Evolutionary conservation across 768 basidiomycete species (phyloP), one percentile per base, ranked within the genome.

Genomic region (Trichaptum fuscoviolaceum): DNA sequence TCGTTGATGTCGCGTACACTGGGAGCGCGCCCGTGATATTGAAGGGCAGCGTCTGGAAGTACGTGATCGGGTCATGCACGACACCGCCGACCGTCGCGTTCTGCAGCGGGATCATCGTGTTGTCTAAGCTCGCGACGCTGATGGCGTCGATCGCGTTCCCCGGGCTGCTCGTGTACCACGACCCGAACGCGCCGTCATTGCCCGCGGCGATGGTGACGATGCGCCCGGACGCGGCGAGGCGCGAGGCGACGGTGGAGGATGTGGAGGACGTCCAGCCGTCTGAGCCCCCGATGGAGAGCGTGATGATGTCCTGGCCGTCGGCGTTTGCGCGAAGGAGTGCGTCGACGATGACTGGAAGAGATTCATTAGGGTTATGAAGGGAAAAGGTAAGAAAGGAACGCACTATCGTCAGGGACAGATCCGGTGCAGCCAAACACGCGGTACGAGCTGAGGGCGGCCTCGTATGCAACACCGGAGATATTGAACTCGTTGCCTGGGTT

Each of bases 401-500:
- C 69, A 88, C 87, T 74, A 73, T 88, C 81, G 70, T 86, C 82
- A 62, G 77, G 79, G 67, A 83, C 80, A 9, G 67, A 73, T 0
- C 85, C 86, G 2, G 64, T 69, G 72, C 90, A 91, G 1, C 86
- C 85, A 70, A 89, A 90, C 9, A 90, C 78, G 63, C 87, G 75
- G 76, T 87, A 87, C 4, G 81, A 72, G 5, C 77, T 81, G 42
- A 90, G 74, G 1, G 81, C 81, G 0, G 88, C 85, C 0, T 81
- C 79, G 66, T 83, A 88, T 2, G 90, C 89, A 52, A 89, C 88
- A 64, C 91, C 91, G 61, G 84, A 85, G 71, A 91, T 84, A 74
- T 86, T 86, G 78, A 84, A 88, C 42, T 74, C 71, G 71, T 90
- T 91, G 59, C 77, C 82, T 0, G 85, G 83, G 67, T 86, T 76